Conservation (phyloP, 139 green algal genomes). For the Haematococcus sp. region DNA sequence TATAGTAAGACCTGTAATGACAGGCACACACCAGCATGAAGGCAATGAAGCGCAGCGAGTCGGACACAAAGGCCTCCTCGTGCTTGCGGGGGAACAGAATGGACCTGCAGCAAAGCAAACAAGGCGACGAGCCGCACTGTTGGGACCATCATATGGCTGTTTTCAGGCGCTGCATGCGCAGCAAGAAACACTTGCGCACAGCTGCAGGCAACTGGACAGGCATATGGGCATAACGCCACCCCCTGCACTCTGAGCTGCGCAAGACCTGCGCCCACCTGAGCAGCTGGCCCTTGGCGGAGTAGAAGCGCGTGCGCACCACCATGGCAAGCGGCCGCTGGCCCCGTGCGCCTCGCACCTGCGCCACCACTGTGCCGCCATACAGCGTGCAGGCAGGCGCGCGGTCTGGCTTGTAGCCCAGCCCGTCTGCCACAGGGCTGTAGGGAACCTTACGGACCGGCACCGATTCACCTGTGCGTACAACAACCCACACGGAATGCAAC, state of each 20-base stretch:
- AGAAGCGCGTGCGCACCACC: constrained; percentile 65
- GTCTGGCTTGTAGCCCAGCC: constrained; percentile 55
- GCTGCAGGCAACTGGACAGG: too few relatives aligned
- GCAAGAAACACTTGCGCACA: too few relatives aligned
- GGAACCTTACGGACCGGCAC: constrained; percentile 69
- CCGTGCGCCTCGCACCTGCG: constrained; percentile 44
- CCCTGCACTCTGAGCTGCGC: too few relatives aligned
- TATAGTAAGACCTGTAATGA: too few relatives aligned
- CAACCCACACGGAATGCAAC: background rate
- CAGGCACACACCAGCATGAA: constrained; percentile 55
- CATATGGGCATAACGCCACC: too few relatives aligned
- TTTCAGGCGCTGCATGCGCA: too few relatives aligned
- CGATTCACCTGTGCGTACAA: constrained; percentile 47
- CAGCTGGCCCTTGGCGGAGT: constrained; percentile 70
- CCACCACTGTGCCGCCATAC: constrained; percentile 62
- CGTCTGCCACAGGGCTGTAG: constrained; percentile 54
- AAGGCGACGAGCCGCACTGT: too few relatives aligned
- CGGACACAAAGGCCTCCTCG: constrained; percentile 51
- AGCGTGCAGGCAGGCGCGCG: constrained; percentile 56
- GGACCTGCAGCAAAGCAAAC: constrained; percentile 29
- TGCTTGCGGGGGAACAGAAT: constrained; percentile 58
- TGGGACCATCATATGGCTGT: too few relatives aligned
- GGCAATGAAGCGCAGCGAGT: constrained; percentile 62
- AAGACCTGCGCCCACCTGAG: constrained; percentile 44
- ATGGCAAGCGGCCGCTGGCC: constrained; percentile 43